Base-by-base conservation (phyloP, 129 eudicot genomes). In the Gnaphalium uliginosum region DNA sequence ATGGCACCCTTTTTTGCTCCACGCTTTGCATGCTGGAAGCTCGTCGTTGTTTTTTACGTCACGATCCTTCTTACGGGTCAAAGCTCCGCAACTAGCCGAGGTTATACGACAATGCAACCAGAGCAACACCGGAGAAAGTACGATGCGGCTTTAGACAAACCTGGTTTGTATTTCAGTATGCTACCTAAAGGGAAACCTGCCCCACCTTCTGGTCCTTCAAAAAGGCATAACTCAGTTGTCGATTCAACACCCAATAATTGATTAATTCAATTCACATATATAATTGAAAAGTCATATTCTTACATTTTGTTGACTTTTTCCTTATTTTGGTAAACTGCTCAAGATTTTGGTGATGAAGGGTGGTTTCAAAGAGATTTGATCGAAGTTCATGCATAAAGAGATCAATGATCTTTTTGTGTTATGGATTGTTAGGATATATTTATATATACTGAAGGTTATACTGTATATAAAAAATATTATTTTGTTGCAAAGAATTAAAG, bases 181-280 rank as follows among this genome's bases (percentile, higher is more conserved):
- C 71, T 85, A 17, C 95, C 97, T 2, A 91, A 86, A 85, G 92
- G 90, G 66, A 54, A 10, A 1, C 86, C 76, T 19, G 72, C 82
- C 29, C 95, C 97, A 22, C 89, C 90, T 32, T 91, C 97, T 23
- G 97, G 88, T 57, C 97, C 97, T 10, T 91, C 97, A 30, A 85
- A 86, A 69, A 76, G 95, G 58, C 97, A 91, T 79, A 91, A 91
- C 41, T 83, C 85, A 15, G 53, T 76, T 73, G 86, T 75, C 71
- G 50, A 68, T 37, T 69, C 79, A 17, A 54, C 76, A 15, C 84
- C 82, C 19, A 27, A 53, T 29, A 78, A 77, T 51, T 54, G 69
- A 81, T 48, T 4, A 30, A 18, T 60, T 22, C n/a, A n/a, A n/a
- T 3, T 11, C 21, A 19, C n/a, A n/a, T n/a, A n/a, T n/a, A n/a